Base-by-base conservation (phyloP, 2,329 filamentous ascomycete genomes). In the Neofusicoccum parvum region DNA sequence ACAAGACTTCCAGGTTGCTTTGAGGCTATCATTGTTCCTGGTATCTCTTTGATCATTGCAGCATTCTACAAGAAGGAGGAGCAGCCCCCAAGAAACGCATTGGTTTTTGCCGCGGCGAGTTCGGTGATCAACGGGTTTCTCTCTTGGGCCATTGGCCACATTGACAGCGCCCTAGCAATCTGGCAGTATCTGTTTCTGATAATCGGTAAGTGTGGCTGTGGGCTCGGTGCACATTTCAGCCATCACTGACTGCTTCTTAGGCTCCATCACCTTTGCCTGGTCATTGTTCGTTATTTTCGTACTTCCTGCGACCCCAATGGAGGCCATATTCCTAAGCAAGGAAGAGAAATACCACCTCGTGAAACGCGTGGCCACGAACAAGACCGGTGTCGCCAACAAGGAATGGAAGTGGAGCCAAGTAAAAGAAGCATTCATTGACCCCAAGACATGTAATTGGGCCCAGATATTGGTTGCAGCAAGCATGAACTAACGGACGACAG, bases 21-120 rank as follows among this genome's bases (percentile, higher is more conserved):
- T 1, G 77, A 79, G 54, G 75, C 76, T 6, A 73, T 76, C 32
- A 75, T 75, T 23, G 69, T 73, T 2, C 76, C 76, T 5, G 73
- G 72, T 12, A 71, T 77, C 20, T 76, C 75, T 3, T 70, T 78
- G 34, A 72, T 79, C 41, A 71, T 79, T 45, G 74, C 76, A 5
- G 74, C 72, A 3, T 79, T 79, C 65, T 79, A 79, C 65, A 78
- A 74, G 64, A 79, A 78, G 39, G 68, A 72, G 5, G 77, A 78
- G 50, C 76, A 77, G 5, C 59, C 59, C 43, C 59, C 74, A 17
- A 70, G 76, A n/a, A 78, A 76, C 56, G 75, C 75, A 5, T 67
- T 79, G 34, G 74, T 77, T 0, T 78, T 79, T 62, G 75, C 76
- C 7, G 77, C 77, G 45, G 73, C 75, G 41, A 74, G 73, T 5